Conservation (phyloP, 306 rosid genomes). For the Echinosophora koreensis region DNA sequence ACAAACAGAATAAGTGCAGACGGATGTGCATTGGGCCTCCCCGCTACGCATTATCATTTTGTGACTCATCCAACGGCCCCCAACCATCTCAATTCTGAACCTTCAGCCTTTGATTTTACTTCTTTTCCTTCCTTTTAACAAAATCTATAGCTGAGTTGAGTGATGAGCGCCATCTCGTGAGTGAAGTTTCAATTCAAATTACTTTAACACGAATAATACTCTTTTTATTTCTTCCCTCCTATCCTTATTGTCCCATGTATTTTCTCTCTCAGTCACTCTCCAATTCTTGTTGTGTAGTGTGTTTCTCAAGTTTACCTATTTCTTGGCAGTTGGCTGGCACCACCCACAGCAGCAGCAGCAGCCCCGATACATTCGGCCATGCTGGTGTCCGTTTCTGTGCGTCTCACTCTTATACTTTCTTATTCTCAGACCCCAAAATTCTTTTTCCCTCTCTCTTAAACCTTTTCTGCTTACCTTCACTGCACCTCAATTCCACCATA, state of each 20-base stretch:
- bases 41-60: background rate
- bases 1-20: constrained; percentile 55
- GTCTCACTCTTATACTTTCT: constrained; percentile 39
- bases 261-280: constrained; percentile 38
- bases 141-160: constrained; percentile 1
- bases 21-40: constrained; percentile 44
- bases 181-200: constrained; percentile 33
- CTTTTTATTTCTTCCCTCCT: background rate
- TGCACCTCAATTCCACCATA: background rate
- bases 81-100: background rate
- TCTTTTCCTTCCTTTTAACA: background rate
- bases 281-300: constrained; percentile 22
- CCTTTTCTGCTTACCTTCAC: background rate
- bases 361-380: constrained; percentile 59
- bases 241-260: constrained; percentile 37
- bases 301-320: constrained; percentile 41
- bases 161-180: constrained; percentile 38
- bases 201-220: constrained; percentile 25
- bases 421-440: constrained; percentile 43
- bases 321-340: background rate
- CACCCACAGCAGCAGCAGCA: constrained; percentile 46
- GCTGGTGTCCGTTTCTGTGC: constrained; percentile 44
- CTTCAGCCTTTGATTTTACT: background rate
- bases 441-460: constrained; percentile 27
- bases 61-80: constrained; percentile 41